A percentile compares a stretch with the other conserved stretches of the same genome.
Conservation (phyloP, 2,329 filamentous ascomycete genomes). For the Cytospora leucostoma region DNA sequence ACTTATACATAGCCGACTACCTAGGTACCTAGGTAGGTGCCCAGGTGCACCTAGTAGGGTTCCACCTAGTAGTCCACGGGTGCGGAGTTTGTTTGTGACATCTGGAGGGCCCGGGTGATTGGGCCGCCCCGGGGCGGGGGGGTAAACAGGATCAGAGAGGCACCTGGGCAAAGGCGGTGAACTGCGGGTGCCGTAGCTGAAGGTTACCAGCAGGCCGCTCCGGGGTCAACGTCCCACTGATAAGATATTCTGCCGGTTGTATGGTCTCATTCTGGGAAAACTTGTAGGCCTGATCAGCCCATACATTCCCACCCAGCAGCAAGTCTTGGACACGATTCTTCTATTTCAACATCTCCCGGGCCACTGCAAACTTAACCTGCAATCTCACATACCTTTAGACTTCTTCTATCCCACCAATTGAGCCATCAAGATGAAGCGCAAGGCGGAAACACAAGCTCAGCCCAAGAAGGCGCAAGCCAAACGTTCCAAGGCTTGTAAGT, state of each 20-base stretch:
- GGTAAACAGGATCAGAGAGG: too few species aligned
- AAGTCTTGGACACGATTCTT: not conserved
- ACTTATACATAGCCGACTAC: too few species aligned
- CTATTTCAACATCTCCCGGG: not conserved
- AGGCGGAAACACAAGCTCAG: slow-evolving; percentile 51
- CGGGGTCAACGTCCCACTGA: slow-evolving; percentile 8
- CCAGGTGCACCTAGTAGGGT: too few species aligned
- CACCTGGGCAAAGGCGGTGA: too few species aligned
- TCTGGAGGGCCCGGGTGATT: too few species aligned
- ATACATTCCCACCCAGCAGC: slow-evolving; percentile 9
- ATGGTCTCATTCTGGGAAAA: slow-evolving; percentile 25
- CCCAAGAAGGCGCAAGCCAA: slow-evolving; percentile 52
- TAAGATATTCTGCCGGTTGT: slow-evolving; percentile 24
- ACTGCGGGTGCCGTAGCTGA: not conserved
- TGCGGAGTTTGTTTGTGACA: too few species aligned
- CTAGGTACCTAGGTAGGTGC: not conserved
- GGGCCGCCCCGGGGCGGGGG: too few species aligned
- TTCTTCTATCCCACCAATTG: slow-evolving; percentile 30
- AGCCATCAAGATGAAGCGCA: slow-evolving; percentile 58
- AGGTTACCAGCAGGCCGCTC: not conserved
- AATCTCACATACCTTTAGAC: slow-evolving; percentile 8
- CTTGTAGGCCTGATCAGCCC: slow-evolving; percentile 21
- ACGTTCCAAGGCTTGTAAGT: slow-evolving; percentile 53
- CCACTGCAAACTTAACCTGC: not conserved
- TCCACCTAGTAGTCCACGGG: too few species aligned